These are phyloP conservation scores for Ambrosia trifida DNA, from an alignment of 129 eudicot species.

Conservation along the genomic window DNA sequence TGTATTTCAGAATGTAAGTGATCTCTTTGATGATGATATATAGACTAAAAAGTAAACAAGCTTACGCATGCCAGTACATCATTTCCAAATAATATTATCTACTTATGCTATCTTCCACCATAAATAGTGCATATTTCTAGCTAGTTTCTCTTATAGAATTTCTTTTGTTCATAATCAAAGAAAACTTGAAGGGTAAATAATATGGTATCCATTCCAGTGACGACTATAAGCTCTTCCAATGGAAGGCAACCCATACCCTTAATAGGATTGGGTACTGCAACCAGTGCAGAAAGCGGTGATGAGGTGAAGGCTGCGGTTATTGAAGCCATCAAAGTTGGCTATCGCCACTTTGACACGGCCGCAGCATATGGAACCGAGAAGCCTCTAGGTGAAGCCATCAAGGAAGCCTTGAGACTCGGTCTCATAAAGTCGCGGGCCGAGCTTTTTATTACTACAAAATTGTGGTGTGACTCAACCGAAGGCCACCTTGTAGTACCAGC, in stretches of 20 bases:
- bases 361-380: constrained; percentile 22
- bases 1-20: no score
- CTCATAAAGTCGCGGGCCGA: constrained; percentile 23
- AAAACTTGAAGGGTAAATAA: not conserved
- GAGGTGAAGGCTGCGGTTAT: constrained; percentile 37
- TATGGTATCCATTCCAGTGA: constrained; percentile 21
- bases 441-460: constrained; percentile 35
- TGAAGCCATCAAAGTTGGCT: constrained; percentile 51
- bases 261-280: constrained; percentile 43
- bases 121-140: not conserved
- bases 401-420: constrained; percentile 25
- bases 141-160: not conserved
- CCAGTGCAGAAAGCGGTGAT: constrained; percentile 6
- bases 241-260: constrained; percentile 40
- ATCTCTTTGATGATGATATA: no score
- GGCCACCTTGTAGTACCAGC: constrained; percentile 13
- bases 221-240: constrained; percentile 15
- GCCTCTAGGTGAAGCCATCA: constrained; percentile 21
- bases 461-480: constrained; percentile 22
- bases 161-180: no score
- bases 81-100: no score
- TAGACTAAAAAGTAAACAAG: not conserved
- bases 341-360: constrained; percentile 41
- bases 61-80: not conserved
- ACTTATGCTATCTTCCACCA: not conserved